Conservation (phyloP, 2,329 filamentous ascomycete genomes). For the Talaromyces pinophilus region DNA sequence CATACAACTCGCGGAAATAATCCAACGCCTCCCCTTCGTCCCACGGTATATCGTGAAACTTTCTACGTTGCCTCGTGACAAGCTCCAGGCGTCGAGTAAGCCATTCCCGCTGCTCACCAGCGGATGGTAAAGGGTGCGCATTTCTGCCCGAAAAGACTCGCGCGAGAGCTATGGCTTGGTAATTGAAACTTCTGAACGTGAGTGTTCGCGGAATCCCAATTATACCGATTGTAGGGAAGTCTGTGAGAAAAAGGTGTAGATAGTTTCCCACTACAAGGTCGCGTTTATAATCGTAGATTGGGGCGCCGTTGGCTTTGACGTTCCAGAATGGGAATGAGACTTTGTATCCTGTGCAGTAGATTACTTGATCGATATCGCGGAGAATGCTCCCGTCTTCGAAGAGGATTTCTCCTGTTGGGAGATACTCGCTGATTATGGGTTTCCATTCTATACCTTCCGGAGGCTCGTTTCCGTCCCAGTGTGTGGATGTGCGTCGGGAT, state of each 20-base stretch:
- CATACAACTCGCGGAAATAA: conserved; percentile 26
- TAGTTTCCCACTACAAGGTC: conserved; percentile 51
- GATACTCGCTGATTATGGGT: conserved; percentile 52
- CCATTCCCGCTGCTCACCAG: conserved; percentile 55
- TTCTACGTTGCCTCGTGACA: conserved; percentile 23
- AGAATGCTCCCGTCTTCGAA: conserved; percentile 57
- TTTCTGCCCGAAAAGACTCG: conserved; percentile 57
- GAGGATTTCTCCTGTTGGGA: conserved; percentile 47
- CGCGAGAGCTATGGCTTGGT: conserved; percentile 63
- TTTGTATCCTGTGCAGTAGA: conserved; percentile 61
- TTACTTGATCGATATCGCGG: conserved; percentile 57
- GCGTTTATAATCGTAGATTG: conserved; percentile 53
- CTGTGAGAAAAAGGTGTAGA: conserved; percentile 56
- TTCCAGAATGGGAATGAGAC: conserved; percentile 56
- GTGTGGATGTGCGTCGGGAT: conserved; percentile 52
- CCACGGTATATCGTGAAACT: conserved; percentile 29
- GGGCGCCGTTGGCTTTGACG: conserved; percentile 44
- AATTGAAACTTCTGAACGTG: conserved; percentile 67
- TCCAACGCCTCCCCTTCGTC: conserved; percentile 28
- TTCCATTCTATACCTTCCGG: conserved; percentile 56
- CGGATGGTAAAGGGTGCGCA: conserved; percentile 45
- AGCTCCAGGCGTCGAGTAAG: conserved; percentile 48
- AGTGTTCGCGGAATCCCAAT: conserved; percentile 48
- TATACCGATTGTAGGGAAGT: conserved; percentile 53
- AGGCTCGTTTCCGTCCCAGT: conserved; percentile 55